Evolutionary conservation across 441 rosid genomes (phyloP), one percentile per base, ranked within the genome.

Genomic region (Kokia cookei): DNA sequence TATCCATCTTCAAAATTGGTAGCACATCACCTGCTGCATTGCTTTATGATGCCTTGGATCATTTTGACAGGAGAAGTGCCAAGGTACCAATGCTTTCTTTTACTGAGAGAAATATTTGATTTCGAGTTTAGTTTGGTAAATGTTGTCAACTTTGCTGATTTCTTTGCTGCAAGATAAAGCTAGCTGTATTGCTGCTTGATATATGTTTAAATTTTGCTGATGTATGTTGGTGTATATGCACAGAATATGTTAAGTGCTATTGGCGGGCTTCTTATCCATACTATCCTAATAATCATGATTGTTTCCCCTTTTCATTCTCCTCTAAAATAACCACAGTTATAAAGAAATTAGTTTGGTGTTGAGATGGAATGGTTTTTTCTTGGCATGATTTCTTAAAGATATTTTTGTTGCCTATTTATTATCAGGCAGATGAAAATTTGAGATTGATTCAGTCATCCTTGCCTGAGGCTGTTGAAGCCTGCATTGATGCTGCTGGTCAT

Each of bases 351-450:
- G 53, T 19, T 51, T 74, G 7, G 19, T 22, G 13, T 73, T 17
- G 57, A 35, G 69, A 35, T 50, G 43, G 61, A 7, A 50, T 73
- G n/a, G 2, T 24, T 58, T 6, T 17, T 55, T 4, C 19, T 15
- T 71, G 64, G 8, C 12, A 75, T 15, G 61, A 26, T 76, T 6
- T 69, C 45, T 45, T 32, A 66, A 61, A 42, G 74, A 75, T 60
- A 68, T 72, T 72, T 72, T 15, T n/a, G 40, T 60, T 59, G 72
- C 37, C 66, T 58, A 50, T 76, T 77, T 66, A 54, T 60, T 87
- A 57, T 81, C 86, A 96, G 99, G 98, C 99, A n/a, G 98, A 94
- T 86, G 99, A 94, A 84, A 96, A 94, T 79, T 80, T 96, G 87
- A 90, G 99, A 84, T 79, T 94, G 80, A 96, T 96, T 71, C 90